Percentiles rank a stretch among this genome's conserved stretches.
phyloP scores from a whole-genome alignment of 805 yeast species.

The Spathaspora passalidarum region DNA sequence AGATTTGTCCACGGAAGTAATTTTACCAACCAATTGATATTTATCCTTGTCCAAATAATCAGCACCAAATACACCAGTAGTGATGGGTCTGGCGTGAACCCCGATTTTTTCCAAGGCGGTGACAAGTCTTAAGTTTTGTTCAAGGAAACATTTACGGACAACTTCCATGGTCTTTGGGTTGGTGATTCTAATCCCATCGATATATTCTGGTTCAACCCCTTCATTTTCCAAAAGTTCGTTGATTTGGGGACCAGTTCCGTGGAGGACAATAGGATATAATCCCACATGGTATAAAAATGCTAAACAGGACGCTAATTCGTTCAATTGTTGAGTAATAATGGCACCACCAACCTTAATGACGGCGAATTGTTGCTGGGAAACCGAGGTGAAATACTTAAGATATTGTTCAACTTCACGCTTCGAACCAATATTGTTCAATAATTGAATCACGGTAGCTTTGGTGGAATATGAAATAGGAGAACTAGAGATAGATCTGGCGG shows the following conservation, averaged over 20 bases:
- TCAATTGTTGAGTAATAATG: slow-evolving; percentile 89
- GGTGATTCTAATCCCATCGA: slow-evolving; percentile 95
- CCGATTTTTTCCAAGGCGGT: slow-evolving; percentile 96
- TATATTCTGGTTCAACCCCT: slow-evolving; percentile 93
- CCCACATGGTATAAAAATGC: slow-evolving; percentile 98
- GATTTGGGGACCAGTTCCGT: slow-evolving; percentile 99
- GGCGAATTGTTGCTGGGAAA: slow-evolving; percentile 94
- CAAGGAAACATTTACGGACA: slow-evolving; percentile 91
- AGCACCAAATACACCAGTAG: slow-evolving; percentile 96
- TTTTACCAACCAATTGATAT: slow-evolving; percentile 90
- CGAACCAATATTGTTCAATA: slow-evolving; percentile 93
- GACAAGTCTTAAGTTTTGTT: slow-evolving; percentile 91
- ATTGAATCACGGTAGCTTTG: slow-evolving; percentile 92
- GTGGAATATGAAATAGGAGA: slow-evolving; percentile 47
- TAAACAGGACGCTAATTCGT: slow-evolving; percentile 90
- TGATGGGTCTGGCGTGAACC: slow-evolving; percentile 97
- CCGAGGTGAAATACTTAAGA: slow-evolving; percentile 93
- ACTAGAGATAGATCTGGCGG: not conserved
- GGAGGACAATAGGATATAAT: slow-evolving; percentile 91
- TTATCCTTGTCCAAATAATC: slow-evolving; percentile 86
- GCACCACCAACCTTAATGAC: slow-evolving; percentile 99
- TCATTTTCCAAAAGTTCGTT: slow-evolving; percentile 89
- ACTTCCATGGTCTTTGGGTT: slow-evolving; percentile 93
- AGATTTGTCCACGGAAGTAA: slow-evolving; percentile 79
- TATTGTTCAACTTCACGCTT: slow-evolving; percentile 98